These are phyloP conservation scores for Gamarada debralockiae DNA, from an alignment of 495 filamentous ascomycete species.

Conservation along the genomic window DNA sequence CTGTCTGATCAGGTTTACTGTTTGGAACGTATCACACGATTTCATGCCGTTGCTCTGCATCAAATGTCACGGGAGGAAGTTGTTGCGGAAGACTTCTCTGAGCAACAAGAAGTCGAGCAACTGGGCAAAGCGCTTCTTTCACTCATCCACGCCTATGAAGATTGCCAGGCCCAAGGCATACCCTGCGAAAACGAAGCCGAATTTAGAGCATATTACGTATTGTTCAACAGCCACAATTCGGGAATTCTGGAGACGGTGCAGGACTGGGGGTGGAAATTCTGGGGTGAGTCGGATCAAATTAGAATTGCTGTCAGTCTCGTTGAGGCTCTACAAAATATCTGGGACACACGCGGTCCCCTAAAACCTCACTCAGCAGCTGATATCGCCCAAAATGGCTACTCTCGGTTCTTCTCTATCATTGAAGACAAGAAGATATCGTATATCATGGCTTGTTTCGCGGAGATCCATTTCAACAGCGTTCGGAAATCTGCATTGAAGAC, in stretches of 20 bases:
- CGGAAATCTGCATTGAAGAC: constrained; percentile 72
- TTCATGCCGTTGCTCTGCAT: constrained; percentile 87
- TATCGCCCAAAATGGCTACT: constrained; percentile 59
- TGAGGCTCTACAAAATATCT: constrained; percentile 51
- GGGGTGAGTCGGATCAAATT: constrained; percentile 56
- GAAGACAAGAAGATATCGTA: constrained; percentile 71
- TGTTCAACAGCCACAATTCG: constrained; percentile 76
- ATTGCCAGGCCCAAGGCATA: constrained; percentile 49
- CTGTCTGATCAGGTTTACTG: constrained; percentile 72
- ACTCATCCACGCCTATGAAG: constrained; percentile 84
- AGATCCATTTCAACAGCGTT: constrained; percentile 81
- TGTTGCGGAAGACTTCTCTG: constrained; percentile 68
- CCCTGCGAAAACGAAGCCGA: constrained; percentile 72
- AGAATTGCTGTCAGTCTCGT: constrained; percentile 37
- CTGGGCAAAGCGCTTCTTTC: constrained; percentile 83
- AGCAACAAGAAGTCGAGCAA: constrained; percentile 90
- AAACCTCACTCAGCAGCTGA: constrained; percentile 42
- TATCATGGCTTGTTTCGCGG: constrained; percentile 89
- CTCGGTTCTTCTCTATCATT: constrained; percentile 73
- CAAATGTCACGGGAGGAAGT: constrained; percentile 64
- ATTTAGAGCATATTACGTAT: constrained; percentile 84
- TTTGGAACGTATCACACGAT: constrained; percentile 85
- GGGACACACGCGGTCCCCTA: constrained; percentile 60
- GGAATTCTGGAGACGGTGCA: constrained; percentile 72
- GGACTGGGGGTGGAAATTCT: constrained; percentile 72